A percentile compares a stretch with the other conserved stretches of the same genome.
phyloP scores from a whole-genome alignment of 768 basidiomycete species.

The Asterophora lycoperdoides region DNA sequence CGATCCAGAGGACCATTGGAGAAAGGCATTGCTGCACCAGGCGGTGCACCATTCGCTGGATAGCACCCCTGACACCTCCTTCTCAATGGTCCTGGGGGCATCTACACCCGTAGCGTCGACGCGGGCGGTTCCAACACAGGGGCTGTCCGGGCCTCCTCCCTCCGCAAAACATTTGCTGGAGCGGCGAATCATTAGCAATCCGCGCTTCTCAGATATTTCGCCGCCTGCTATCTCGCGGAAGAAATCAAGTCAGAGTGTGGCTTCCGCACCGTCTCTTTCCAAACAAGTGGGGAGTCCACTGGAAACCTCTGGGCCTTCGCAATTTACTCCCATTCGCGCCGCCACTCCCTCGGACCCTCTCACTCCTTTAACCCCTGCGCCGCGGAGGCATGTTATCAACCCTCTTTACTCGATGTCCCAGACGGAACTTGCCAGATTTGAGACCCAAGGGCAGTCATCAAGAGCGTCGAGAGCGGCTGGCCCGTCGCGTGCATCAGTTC shows the following conservation, averaged over 20 bases:
- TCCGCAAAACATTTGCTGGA: slow-evolving; percentile 31
- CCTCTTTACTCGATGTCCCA: slow-evolving; percentile 56
- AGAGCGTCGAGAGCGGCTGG: background rate
- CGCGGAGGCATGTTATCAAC: slow-evolving; percentile 47
- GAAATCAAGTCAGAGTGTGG: slow-evolving; percentile 26
- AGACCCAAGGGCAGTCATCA: slow-evolving; percentile 10
- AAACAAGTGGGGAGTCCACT: slow-evolving; percentile 23
- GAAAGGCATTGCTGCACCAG: slow-evolving; percentile 69
- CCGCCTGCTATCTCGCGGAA: slow-evolving; percentile 22
- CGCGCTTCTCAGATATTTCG: slow-evolving; percentile 21
- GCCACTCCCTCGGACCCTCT: slow-evolving; percentile 61
- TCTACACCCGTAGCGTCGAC: slow-evolving; percentile 38
- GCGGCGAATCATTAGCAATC: slow-evolving; percentile 42
- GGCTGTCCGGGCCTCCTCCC: slow-evolving; percentile 18
- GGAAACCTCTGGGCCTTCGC: slow-evolving; percentile 33
- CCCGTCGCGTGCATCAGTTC: slow-evolving; percentile 23
- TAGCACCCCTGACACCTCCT: slow-evolving; percentile 39
- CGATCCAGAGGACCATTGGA: slow-evolving; percentile 66
- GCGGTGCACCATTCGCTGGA: slow-evolving; percentile 76
- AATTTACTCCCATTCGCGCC: slow-evolving; percentile 49
- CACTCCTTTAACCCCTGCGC: slow-evolving; percentile 64
- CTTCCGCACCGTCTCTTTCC: slow-evolving; percentile 21
- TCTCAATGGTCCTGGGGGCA: slow-evolving; percentile 35
- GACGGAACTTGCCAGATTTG: slow-evolving; percentile 38
- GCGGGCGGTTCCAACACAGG: slow-evolving; percentile 11